Evolutionary conservation across 345 rosid species (phyloP).

Genomic region (Murraya koenigii): DNA sequence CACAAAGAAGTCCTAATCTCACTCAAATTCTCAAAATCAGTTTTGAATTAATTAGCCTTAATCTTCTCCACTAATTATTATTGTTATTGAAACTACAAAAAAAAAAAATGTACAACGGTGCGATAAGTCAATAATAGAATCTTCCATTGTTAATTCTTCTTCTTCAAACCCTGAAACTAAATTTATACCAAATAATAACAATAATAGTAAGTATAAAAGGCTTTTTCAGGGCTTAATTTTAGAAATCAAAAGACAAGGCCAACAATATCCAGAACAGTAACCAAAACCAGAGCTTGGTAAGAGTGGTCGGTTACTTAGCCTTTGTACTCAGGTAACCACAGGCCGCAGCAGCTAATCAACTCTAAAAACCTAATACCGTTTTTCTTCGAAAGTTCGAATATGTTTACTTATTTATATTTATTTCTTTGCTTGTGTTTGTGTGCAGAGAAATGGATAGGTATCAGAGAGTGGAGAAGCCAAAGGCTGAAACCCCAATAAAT

Average conservation of each 20-base stretch:
- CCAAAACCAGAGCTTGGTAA: too few species aligned
- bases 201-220: background rate
- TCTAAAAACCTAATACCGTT: background rate
- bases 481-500: slow-evolving; percentile 56
- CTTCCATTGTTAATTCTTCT: background rate
- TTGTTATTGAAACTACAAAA: background rate
- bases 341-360: background rate
- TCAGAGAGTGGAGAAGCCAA: slow-evolving; percentile 73
- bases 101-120: too few species aligned
- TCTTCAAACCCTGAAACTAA: background rate
- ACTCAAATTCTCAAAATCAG: too few species aligned
- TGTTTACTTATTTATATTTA: background rate
- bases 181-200: too few species aligned
- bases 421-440: background rate
- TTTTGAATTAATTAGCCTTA: background rate
- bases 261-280: too few species aligned
- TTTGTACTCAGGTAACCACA: background rate
- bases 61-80: background rate
- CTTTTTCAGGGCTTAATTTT: slow-evolving; percentile 7
- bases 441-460: slow-evolving; percentile 61
- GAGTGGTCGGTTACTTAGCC: too few species aligned
- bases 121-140: background rate
- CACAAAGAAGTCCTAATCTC: background rate
- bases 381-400: background rate
- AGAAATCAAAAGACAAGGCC: slow-evolving; percentile 8